Evolutionary conservation across 345 rosid genomes (phyloP).

Genomic region (Geranium brycei): DNA sequence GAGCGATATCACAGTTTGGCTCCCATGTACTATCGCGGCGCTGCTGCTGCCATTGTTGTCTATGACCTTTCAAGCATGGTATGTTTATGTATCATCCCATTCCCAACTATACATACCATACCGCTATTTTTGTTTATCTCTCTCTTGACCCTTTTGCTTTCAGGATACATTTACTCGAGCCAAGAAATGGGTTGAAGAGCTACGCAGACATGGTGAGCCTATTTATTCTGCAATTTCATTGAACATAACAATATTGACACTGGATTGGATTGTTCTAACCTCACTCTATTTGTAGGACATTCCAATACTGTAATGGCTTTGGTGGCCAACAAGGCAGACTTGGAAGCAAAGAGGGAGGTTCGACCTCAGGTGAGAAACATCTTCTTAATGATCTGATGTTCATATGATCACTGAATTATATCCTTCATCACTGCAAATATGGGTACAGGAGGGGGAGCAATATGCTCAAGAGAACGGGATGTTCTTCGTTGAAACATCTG

Average conservation of each 20-base stretch:
- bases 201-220: slow-evolving; percentile 27
- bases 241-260: background rate
- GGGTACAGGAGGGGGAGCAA: slow-evolving; percentile 20
- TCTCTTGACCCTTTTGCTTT: background rate
- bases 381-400: background rate
- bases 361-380: slow-evolving; percentile 16
- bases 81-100: background rate
- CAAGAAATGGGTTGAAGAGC: slow-evolving; percentile 36
- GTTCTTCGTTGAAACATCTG: slow-evolving; percentile 33
- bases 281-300: slow-evolving; percentile 13
- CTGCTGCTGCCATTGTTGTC: slow-evolving; percentile 33
- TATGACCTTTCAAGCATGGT: slow-evolving; percentile 35
- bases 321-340: slow-evolving; percentile 31
- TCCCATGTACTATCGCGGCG: slow-evolving; percentile 44
- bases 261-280: background rate
- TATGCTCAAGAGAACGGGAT: slow-evolving; percentile 33
- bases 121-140: background rate
- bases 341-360: slow-evolving; percentile 24
- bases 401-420: slow-evolving; percentile 29
- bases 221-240: background rate
- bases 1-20: slow-evolving; percentile 43
- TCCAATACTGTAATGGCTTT: slow-evolving; percentile 29
- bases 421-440: slow-evolving; percentile 1
- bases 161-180: slow-evolving; percentile 35
- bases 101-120: background rate